Evolutionary conservation across 768 basidiomycete species (phyloP), one percentile per base, ranked within the genome.

Genomic region (Calocybe gangraenosa): DNA sequence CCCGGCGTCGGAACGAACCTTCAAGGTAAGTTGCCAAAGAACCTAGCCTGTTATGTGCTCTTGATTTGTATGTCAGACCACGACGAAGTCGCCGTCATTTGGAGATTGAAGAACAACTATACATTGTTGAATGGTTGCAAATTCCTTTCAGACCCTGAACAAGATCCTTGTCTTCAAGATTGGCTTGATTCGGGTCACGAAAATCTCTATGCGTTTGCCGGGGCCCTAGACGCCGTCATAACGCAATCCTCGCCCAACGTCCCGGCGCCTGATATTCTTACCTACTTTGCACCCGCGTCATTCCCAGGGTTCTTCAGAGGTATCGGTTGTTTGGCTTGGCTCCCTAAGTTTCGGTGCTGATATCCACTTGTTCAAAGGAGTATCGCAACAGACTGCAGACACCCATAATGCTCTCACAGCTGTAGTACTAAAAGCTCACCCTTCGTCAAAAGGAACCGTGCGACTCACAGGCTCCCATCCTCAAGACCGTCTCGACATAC

Each of bases 1-100:
- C 65, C 68, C 1, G 64, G 64, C 2, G 68, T 70, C 17, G 68
- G 69, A n/a, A 52, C 30, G 8, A 67, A 69, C 44, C 53, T 69
- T 13, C 65, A 67, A 53, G 68, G 67, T 53, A 45, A 51, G 35
- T 28, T 2, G 21, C 9, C 11, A 44, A 11, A 38, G 22, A 3
- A 32, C 18, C 4, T 11, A 14, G n/a, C 30, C 11, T 28, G 10
- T 3, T 23, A n/a, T 13, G 22, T 8, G 35, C 40, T 20, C n/a
- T 8, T n/a, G 20, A 39, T 39, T 23, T 3, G 36, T 5, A 17
- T 15, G 31, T 18, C 33, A 65, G 64, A 65, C 46, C 63, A 64
- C 40, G 64, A 65, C 44, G 64, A 64, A 47, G 52, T 64, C 33
- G 18, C 60, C 14, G 54, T 60, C 21, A 61, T 60, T 5, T 65